Conservation (phyloP, 2,329 filamentous ascomycete genomes). For the Leptographium wingfieldii region DNA sequence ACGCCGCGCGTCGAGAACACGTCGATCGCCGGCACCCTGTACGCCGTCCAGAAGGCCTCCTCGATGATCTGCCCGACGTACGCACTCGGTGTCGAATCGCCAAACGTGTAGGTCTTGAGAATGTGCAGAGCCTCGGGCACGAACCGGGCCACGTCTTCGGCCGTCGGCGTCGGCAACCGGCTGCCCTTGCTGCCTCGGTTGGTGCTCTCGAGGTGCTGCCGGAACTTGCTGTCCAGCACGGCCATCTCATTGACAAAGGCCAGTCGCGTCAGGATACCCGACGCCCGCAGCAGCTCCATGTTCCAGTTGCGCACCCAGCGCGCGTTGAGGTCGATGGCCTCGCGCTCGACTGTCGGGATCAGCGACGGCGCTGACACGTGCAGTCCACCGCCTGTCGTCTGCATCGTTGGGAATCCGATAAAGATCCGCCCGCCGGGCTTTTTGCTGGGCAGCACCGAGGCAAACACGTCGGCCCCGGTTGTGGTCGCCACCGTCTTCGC, state of each 20-base stretch:
- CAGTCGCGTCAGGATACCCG: conserved; percentile 79
- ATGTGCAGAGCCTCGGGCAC: conserved; percentile 72
- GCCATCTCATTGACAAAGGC: conserved; percentile 82
- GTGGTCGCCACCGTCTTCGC: conserved; percentile 16
- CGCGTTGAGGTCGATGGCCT: conserved; percentile 93
- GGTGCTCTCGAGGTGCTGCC: conserved; percentile 18
- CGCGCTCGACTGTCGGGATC: conserved; percentile 92
- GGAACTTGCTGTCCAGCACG: conserved; percentile 52
- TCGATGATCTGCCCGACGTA: conserved; percentile 80
- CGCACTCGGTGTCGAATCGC: conserved; percentile 77
- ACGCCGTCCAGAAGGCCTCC: conserved; percentile 92
- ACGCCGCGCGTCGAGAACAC: conserved; percentile 81
- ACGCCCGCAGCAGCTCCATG: conserved; percentile 77
- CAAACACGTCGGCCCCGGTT: conserved; percentile 66
- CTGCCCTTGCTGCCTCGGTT: not conserved
- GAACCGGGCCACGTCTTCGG: conserved; percentile 51
- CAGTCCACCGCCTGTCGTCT: conserved; percentile 87
- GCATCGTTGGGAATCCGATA: conserved; percentile 93
- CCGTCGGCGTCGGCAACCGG: conserved; percentile 20
- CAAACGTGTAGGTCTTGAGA: conserved; percentile 76
- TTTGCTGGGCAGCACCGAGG: conserved; percentile 78
- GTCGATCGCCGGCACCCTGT: conserved; percentile 69
- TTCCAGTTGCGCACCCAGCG: conserved; percentile 95
- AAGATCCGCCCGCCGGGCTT: conserved; percentile 76
- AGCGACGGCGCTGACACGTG: conserved; percentile 93